Percentiles rank a stretch among this genome's conserved stretches.
Evolutionary conservation across 2,329 filamentous ascomycete species (phyloP).

Genomic region (Arachnomyces sp.): DNA sequence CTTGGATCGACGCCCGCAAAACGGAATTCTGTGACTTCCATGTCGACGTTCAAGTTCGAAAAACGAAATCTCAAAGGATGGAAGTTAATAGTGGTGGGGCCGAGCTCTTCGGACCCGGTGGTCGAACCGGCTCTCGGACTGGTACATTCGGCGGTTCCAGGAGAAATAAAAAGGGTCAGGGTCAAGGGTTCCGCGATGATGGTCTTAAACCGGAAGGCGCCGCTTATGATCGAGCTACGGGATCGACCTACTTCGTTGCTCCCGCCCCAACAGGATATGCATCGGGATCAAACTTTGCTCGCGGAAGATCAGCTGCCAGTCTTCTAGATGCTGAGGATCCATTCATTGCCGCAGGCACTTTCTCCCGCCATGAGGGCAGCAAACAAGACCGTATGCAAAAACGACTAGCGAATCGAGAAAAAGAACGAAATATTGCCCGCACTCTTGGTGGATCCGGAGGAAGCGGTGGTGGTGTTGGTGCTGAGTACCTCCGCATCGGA

Average conservation of each 20-base stretch:
- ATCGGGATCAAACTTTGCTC: slow-evolving; percentile 11
- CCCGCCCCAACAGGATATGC: slow-evolving; percentile 19
- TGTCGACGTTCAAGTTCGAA: slow-evolving; percentile 71
- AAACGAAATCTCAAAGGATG: slow-evolving; percentile 60
- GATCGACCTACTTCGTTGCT: slow-evolving; percentile 40
- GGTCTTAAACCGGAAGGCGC: slow-evolving; percentile 26
- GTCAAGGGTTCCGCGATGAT: slow-evolving; percentile 15
- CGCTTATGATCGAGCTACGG: slow-evolving; percentile 33
- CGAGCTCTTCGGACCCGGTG: slow-evolving; percentile 21
- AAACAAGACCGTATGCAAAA: slow-evolving; percentile 37
- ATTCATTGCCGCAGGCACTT: slow-evolving; percentile 30
- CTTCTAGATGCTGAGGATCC: slow-evolving; percentile 38
- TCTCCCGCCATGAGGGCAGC: slow-evolving; percentile 30
- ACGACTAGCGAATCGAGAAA: slow-evolving; percentile 35
- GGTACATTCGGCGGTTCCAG: slow-evolving; percentile 24
- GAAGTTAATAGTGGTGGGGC: slow-evolving; percentile 57
- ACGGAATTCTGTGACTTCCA: slow-evolving; percentile 93
- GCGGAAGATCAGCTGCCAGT: slow-evolving; percentile 29
- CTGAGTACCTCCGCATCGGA: slow-evolving; percentile 38
- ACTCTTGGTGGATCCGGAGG: slow-evolving; percentile 28
- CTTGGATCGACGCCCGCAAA: slow-evolving; percentile 81
- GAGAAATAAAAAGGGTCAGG: slow-evolving; percentile 4
- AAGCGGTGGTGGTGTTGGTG: slow-evolving; percentile 29
- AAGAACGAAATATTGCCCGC: slow-evolving; percentile 38
- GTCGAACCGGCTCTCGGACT: slow-evolving; percentile 35